These are phyloP conservation scores for Thelonectria rubi DNA, from an alignment of 2,329 filamentous ascomycete genomes.

Conservation along the genomic window DNA sequence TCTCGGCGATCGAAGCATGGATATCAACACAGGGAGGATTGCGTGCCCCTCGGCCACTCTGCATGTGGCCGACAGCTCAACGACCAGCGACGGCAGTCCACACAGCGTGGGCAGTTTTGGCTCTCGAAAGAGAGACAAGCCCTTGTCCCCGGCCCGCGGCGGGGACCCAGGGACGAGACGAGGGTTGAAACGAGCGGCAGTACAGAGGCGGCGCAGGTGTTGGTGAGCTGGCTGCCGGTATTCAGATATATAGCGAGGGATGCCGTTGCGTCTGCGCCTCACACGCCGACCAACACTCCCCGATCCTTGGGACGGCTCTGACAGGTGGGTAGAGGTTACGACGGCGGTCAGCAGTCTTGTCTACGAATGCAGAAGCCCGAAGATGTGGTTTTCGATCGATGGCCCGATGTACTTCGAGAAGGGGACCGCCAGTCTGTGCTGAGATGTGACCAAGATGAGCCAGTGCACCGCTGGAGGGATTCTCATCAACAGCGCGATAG, in stretches of 20 bases:
- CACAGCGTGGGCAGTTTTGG: constrained; percentile 5
- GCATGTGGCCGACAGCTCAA: background rate
- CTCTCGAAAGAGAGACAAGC: too few species aligned
- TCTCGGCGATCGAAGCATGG: constrained; percentile 9
- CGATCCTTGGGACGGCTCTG: too few species aligned
- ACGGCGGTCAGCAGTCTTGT: background rate
- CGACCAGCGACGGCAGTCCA: background rate
- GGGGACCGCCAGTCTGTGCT: constrained; percentile 9
- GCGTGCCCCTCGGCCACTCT: background rate
- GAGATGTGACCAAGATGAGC: constrained; percentile 16
- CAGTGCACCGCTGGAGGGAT: constrained; percentile 9
- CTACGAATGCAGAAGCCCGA: background rate
- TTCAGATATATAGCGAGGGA: constrained; percentile 1
- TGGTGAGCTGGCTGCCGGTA: constrained; percentile 4
- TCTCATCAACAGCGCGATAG: background rate
- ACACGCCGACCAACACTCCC: too few species aligned
- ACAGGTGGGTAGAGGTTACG: too few species aligned
- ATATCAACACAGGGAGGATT: background rate
- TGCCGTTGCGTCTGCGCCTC: too few species aligned
- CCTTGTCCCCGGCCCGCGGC: background rate
- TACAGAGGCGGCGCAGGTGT: background rate
- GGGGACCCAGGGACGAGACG: background rate
- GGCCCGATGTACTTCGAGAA: background rate
- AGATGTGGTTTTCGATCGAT: constrained; percentile 6
- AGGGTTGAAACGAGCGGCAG: background rate